Evolutionary conservation across 2,329 filamentous ascomycete genomes (phyloP), one percentile per base, ranked within the genome.

Genomic region (Aspergillus hiratsukae): DNA sequence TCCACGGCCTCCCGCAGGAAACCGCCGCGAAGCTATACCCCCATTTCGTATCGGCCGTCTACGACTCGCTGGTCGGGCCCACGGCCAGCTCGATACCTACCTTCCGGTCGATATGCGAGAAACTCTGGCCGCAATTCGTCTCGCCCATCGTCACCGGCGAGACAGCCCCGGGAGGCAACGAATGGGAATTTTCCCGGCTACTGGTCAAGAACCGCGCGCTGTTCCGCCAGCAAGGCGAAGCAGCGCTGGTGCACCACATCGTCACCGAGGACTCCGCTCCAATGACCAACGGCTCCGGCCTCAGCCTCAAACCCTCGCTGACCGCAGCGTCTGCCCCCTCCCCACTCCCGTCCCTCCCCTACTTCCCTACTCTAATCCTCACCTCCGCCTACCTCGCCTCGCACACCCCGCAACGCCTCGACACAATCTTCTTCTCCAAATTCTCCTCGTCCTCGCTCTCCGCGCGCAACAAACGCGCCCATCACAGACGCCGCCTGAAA

Each of bases 71-170:
- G 11, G 85, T 88, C 50, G 90, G 88, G 61, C 86, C 90, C 49
- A 91, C 91, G 3, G 88, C 88, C 0, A 86, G 91, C 51, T 91
- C 93, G 40, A 80, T 97, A 14, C 81, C 88, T 1, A 83, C 84
- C 10, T 91, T 96, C 63, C 81, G 79, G 3, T 82, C 83, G 37
- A 84, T 88, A 51, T 91, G 89, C 67, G 74, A 83, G 50, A 83
- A 86, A 46, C 81, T 97, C 21, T 99, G 94, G 94, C 86, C 87
- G 10, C 83, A 86, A 3, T 97, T 99, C 72, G 87, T 90, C 0
- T 82, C 84, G 6, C 93, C 93, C 0, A 83, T 97, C 25, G 74
- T 87, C 1, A 83, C 86, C 1, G 88, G 88, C n/a, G 87, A 88
- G 57, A 54, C 60, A 0, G 70, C 75, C 1, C 74, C 72, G 4